These are phyloP conservation scores for Alternaria burnsii DNA, from an alignment of 2,329 filamentous ascomycete genomes.

Conservation along the genomic window DNA sequence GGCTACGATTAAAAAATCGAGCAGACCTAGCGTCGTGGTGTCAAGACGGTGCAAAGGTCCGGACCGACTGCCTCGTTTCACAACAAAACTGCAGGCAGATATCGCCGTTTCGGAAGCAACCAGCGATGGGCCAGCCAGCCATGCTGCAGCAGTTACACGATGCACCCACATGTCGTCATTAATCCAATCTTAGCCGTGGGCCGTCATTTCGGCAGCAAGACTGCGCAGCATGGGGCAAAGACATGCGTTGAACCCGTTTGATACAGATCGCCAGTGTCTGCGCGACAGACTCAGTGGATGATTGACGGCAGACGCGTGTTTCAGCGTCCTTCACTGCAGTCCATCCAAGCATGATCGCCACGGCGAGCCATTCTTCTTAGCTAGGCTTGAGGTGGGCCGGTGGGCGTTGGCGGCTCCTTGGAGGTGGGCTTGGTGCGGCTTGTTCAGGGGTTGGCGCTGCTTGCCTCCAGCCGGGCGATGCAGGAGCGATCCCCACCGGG, in stretches of 20 bases:
- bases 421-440: constrained; percentile 15
- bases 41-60: neutral
- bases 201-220: constrained; percentile 2
- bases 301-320: constrained; percentile 22
- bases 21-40: neutral
- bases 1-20: neutral
- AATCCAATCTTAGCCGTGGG: constrained; percentile 4
- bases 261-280: constrained; percentile 18
- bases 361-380: constrained; percentile 12
- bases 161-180: constrained; percentile 3
- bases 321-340: constrained; percentile 11
- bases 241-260: neutral
- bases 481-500: constrained; percentile 3
- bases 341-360: constrained; percentile 24
- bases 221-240: constrained; percentile 1
- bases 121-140: constrained; percentile 2
- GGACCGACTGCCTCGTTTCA: constrained; percentile 5
- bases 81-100: neutral
- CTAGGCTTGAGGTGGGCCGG: constrained; percentile 9
- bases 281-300: neutral
- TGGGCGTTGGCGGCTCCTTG: constrained; percentile 2
- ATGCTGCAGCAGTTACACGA: neutral
- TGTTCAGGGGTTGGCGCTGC: constrained; percentile 20
- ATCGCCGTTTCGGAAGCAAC: constrained; percentile 2
- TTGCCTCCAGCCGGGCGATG: neutral